phyloP scores from a whole-genome alignment of 352 stramenopile species.

The Phytophthora palmivora region DNA sequence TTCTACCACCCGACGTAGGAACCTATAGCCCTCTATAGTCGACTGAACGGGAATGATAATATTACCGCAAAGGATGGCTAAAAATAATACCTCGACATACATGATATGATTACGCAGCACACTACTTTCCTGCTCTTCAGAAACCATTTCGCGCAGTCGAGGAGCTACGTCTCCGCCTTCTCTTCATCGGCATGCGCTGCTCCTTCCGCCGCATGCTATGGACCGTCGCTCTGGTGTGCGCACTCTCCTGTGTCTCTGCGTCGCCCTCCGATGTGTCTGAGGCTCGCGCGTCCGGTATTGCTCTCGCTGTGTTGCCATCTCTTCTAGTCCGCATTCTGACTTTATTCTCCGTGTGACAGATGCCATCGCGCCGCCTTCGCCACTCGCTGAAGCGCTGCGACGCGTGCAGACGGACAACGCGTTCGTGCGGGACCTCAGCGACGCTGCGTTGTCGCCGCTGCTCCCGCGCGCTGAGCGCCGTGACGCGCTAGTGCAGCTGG shows the following conservation, averaged over 20 bases:
- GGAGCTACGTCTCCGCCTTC: constrained; percentile 1
- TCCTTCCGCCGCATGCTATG: constrained; percentile 19
- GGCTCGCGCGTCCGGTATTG: constrained; percentile 30
- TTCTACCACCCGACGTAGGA: not conserved
- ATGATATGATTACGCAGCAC: constrained; percentile 20
- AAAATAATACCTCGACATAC: constrained; percentile 1
- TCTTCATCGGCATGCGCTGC: constrained; percentile 25
- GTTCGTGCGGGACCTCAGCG: constrained; percentile 48
- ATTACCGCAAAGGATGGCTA: no score
- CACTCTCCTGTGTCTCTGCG: constrained; percentile 10
- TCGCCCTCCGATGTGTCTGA: constrained; percentile 32
- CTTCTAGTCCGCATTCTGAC: not conserved
- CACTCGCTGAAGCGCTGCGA: constrained; percentile 30
- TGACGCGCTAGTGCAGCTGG: constrained; percentile 71
- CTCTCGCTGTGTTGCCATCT: not conserved
- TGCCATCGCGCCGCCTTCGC: constrained; percentile 30
- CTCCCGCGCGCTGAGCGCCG: constrained; percentile 43
- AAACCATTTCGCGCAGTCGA: constrained; percentile 29
- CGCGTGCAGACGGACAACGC: constrained; percentile 38
- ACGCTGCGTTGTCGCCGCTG: constrained; percentile 44
- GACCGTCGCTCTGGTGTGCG: constrained; percentile 13
- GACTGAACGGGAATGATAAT: not conserved
- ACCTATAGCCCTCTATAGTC: not conserved
- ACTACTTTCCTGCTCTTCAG: constrained; percentile 4
- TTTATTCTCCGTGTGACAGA: constrained; percentile 21